Percentiles rank a stretch among this genome's conserved stretches.
These are phyloP conservation scores for Meyerozyma athensensis DNA, from an alignment of 1,139 yeast species.

Conservation along the genomic window DNA sequence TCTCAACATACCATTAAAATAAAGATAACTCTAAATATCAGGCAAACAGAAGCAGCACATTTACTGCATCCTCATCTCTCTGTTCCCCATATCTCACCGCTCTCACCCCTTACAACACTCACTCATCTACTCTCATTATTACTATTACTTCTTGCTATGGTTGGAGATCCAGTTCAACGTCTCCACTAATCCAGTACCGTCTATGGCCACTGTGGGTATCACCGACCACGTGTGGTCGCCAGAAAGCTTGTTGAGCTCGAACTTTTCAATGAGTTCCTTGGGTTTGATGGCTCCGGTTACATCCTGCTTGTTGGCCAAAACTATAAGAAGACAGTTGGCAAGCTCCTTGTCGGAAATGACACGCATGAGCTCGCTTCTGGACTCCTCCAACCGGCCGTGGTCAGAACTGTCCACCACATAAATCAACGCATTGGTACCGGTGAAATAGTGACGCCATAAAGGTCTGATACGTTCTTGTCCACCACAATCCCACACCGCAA, in stretches of 20 bases:
- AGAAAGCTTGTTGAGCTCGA: conserved; percentile 51
- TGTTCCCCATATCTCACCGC: no score
- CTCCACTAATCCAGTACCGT: conserved; percentile 72
- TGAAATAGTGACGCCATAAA: conserved; percentile 91
- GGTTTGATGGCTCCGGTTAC: conserved; percentile 58
- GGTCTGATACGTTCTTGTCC: conserved; percentile 91
- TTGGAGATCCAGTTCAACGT: conserved; percentile 72
- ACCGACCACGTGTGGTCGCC: conserved; percentile 68
- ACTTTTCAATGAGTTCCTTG: conserved; percentile 56
- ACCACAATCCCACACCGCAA: conserved; percentile 97
- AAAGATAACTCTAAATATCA: no score
- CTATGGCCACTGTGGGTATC: conserved; percentile 69
- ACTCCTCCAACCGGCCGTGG: conserved; percentile 65
- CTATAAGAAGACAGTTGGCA: conserved; percentile 71
- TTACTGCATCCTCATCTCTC: no score
- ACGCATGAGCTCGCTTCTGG: conserved; percentile 71
- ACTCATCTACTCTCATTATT: neutral
- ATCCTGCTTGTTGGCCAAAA: conserved; percentile 91
- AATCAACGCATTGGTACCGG: conserved; percentile 91
- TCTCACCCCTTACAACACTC: no score
- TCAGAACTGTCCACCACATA: conserved; percentile 88
- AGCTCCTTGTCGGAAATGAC: conserved; percentile 78
- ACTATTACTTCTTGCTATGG: conserved; percentile 33
- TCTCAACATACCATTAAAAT: no score
- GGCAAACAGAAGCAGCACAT: no score